A percentile compares a stretch with the other conserved stretches of the same genome.
phyloP scores from a whole-genome alignment of 176 grass and related monocot species.

The Typha latifolia region DNA sequence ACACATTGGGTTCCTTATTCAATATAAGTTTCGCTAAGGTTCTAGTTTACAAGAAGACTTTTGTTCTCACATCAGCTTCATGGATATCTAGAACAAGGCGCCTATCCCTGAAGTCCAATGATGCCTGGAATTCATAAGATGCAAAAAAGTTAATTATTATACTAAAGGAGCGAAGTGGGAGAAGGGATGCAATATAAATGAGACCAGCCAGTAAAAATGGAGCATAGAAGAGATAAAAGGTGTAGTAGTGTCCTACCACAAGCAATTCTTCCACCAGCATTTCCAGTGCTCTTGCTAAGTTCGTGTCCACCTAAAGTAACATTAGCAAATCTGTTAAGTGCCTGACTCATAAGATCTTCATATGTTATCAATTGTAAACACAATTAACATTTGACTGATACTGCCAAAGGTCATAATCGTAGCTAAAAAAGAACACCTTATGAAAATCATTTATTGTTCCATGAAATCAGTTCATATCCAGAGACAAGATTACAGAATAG shows the following conservation, averaged over 20 bases:
- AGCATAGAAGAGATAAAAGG: background rate
- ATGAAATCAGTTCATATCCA: too few species aligned
- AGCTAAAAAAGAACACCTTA: background rate
- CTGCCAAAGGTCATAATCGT: background rate
- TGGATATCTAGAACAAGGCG: background rate
- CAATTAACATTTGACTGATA: background rate
- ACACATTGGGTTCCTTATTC: too few species aligned
- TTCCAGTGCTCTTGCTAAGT: slow-evolving; percentile 73
- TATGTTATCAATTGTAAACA: background rate
- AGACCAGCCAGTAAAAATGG: background rate
- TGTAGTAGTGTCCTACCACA: slow-evolving; percentile 35
- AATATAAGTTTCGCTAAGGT: background rate
- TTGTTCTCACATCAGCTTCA: background rate
- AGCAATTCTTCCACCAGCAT: slow-evolving; percentile 68
- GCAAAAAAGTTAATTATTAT: background rate
- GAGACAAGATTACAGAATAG: too few species aligned
- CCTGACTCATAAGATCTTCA: background rate
- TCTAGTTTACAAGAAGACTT: background rate
- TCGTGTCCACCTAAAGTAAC: slow-evolving; percentile 57
- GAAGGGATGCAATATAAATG: background rate
- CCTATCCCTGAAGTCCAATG: slow-evolving; percentile 40
- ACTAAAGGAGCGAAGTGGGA: background rate
- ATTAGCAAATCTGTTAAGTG: background rate
- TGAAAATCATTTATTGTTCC: background rate
- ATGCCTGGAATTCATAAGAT: slow-evolving; percentile 15